Evolutionary conservation across 768 basidiomycete genomes (phyloP), one percentile per base, ranked within the genome.

Genomic region (Phanerochaete sordida): DNA sequence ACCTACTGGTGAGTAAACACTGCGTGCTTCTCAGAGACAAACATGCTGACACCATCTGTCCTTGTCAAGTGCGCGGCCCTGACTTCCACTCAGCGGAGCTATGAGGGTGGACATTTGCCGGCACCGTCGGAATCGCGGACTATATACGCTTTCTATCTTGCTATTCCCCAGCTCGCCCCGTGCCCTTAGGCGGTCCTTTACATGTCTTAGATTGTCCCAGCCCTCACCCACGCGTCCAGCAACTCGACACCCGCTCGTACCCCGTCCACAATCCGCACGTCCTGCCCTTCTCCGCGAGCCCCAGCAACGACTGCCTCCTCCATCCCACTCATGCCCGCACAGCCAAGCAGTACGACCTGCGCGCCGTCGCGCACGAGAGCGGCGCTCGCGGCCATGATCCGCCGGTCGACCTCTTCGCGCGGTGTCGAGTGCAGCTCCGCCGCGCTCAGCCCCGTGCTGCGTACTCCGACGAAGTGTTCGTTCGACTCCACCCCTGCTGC

Each of bases 401-500:
- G 60, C 31, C 47, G 47, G 26, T 65, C 51, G 33, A 75, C 73
- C 21, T 68, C 62, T 26, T 65, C 68, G 13, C 37, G 58, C 1
- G 61, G 19, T 15, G 60, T 63, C 19, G 68, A 68, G 58, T 76
- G 74, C 45, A 75, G 62, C 62, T 75, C 73, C 2, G 62, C 46
- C 12, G 74, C 76, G n/a, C 59, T 66, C 59, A 75, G 52, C 1
- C 75, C 72, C 8, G 76, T 74, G 35, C 70, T 74, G 23, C 61
- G 56, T 9, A 74, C 72, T 19, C 75, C 74, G 1, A 66, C 67
- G 56, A 75, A 75, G 12, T 28, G 51, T 19, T 48, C 43, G 6
- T 28, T 8, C 33, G n/a, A 43, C 19, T 31, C 35, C 27, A 39
- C 43, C 15, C 52, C 49, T 24, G 58, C 61, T 1, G 15, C 24